A percentile compares a stretch with the other conserved stretches of the same genome.
Evolutionary conservation across 352 stramenopile genomes (phyloP).

Genomic region (Globisporangium cystogenes): DNA sequence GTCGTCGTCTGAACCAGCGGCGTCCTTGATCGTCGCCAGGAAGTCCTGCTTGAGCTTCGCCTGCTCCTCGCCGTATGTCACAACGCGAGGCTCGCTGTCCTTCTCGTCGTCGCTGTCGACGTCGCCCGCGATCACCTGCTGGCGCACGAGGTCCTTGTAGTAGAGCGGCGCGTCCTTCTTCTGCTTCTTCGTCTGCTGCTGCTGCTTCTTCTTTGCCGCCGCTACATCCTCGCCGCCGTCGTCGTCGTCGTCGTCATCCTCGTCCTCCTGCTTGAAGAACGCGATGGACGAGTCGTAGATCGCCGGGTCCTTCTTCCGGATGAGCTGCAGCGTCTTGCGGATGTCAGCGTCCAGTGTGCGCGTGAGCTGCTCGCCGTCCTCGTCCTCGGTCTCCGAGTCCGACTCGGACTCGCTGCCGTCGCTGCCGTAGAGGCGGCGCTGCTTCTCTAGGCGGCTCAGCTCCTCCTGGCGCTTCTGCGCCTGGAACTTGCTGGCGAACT

Average conservation of each 20-base stretch:
- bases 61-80: constrained; percentile 70
- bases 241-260: constrained; percentile 14
- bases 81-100: constrained; percentile 35
- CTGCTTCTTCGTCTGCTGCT: constrained; percentile 23
- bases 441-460: constrained; percentile 45
- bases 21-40: constrained; percentile 35
- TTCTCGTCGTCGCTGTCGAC: constrained; percentile 72
- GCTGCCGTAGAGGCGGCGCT: constrained; percentile 27
- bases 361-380: constrained; percentile 80
- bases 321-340: constrained; percentile 81
- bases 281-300: constrained; percentile 90
- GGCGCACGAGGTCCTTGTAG: constrained; percentile 95
- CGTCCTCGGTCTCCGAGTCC: constrained; percentile 79
- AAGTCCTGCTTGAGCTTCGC: constrained; percentile 66
- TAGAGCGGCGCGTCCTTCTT: constrained; percentile 54
- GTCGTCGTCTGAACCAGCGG: constrained; percentile 22
- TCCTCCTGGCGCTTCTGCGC: constrained; percentile 82
- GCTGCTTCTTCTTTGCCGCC: constrained; percentile 4
- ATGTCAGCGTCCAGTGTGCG: constrained; percentile 71
- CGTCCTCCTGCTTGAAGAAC: constrained; percentile 81
- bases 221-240: constrained; percentile 20
- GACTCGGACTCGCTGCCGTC: constrained; percentile 55
- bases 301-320: constrained; percentile 87
- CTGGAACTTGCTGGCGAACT: constrained; percentile 69
- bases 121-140: constrained; percentile 90